Base-by-base conservation (phyloP, 1,284 basidiomycete species). In the Calocybe gambosa region DNA sequence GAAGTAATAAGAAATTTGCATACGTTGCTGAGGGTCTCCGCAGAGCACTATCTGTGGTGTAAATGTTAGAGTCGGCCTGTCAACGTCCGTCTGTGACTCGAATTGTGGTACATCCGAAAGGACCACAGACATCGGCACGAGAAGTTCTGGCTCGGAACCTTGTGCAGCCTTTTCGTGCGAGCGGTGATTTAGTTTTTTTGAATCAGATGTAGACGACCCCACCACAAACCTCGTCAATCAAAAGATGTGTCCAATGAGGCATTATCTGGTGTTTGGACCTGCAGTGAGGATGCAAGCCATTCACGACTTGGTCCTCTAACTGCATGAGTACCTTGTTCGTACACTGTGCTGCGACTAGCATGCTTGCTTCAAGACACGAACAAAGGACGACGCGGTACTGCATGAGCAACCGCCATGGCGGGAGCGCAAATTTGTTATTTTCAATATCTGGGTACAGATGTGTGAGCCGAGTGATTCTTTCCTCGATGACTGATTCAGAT, bases 201-300 rank as follows among this genome's bases (percentile, higher is more conserved):
- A 33, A 36, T 7, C 40, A 28, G 16, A 8, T n/a, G 3, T 43
- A 3, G 18, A 16, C 12, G 20, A 13, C 18, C 8, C 19, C 10
- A 7, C 13, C 4, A 41, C 52, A 31, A 38, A 70, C 71, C 57
- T 74, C 72, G 44, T 74, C 72, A 45, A 74, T 72, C 2, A 74
- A 45, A 3, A 74, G 57, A 59, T 74, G 72, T 1, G 71, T 72
- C 70, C 70, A 74, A 53, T 74, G 72, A 12, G 69, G 70, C 38
- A 62, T 56, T 5, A 63, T 58, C 1, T 59, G 56, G 37, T 62
- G 53, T 33, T 59, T 58, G n/a, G 46, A 40, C 8, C 48, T 58
- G 9, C 60, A 55, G 49, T 62, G 58, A 3, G 69, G 69, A 55
- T 72, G 70, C 15, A 73, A 43, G 1, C 60, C 50, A 26, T 51